Conservation (phyloP, 225 moss, liverwort and hornwort species). For the Thuidium tamariscinum region DNA sequence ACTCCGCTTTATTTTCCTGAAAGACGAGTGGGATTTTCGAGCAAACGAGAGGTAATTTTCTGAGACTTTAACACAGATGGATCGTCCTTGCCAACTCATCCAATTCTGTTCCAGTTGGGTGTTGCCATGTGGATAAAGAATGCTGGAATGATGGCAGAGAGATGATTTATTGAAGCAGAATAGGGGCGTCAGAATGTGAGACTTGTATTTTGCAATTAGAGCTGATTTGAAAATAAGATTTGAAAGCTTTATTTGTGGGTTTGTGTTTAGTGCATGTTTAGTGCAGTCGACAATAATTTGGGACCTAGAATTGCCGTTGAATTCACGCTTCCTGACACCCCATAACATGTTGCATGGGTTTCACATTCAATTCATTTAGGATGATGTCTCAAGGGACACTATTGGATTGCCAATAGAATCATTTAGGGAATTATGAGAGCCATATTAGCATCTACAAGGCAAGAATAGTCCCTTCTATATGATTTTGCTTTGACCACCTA, state of each 20-base stretch:
- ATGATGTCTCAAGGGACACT: background rate
- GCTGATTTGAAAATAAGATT: too few relatives aligned
- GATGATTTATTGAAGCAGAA: background rate
- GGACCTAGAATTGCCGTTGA: too few relatives aligned
- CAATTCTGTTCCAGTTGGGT: background rate
- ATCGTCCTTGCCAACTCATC: background rate
- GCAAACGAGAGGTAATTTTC: background rate
- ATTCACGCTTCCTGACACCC: too few relatives aligned
- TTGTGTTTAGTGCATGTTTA: too few relatives aligned
- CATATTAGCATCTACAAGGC: background rate
- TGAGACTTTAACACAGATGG: background rate
- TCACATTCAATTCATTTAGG: too few relatives aligned
- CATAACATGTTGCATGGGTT: too few relatives aligned
- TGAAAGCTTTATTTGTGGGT: too few relatives aligned
- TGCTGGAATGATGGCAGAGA: background rate
- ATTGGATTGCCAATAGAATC: rapidly evolving
- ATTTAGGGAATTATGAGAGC: background rate
- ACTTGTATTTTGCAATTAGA: too few relatives aligned
- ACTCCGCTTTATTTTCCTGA: background rate
- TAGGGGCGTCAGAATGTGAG: too few relatives aligned
- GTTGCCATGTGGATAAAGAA: background rate
- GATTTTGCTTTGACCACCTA: background rate
- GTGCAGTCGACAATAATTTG: too few relatives aligned
- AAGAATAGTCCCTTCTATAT: background rate
- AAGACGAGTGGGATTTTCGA: background rate